Base-by-base conservation (phyloP, 2,329 filamentous ascomycete species). In the Zymoseptoria tritici region DNA sequence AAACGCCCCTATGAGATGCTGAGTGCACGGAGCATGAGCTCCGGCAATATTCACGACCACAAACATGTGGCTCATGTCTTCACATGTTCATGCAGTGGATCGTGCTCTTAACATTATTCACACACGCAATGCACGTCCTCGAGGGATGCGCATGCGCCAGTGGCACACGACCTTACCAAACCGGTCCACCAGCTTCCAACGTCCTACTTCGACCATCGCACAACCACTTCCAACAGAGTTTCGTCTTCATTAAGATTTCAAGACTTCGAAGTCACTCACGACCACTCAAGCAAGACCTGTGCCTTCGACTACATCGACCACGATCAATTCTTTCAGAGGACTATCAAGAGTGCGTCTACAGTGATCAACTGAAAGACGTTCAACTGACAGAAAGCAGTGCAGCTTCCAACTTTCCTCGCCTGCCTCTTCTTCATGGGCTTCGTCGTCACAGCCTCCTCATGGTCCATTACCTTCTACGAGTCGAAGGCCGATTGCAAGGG, bases 1-100 rank as follows among this genome's bases (percentile, higher is more conserved):
- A 86, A 61, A 77, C 78, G 22, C 84, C 84, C 21, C 66, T 85
- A 9, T 74, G 66, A 73, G 36, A n/a, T 16, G 36, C 4, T 2
- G 13, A n/a, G 5, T 2, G 36, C 36, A 46, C 6, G 13, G 4
- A 13, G 36, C 36, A n/a, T 46, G 36, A 16, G 7, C 21, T 46
- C 13, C 5, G 13, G 36, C 36, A n/a, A 46, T n/a, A 46, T 46
- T 16, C 13, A 46, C 36, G 36, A 46, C 36, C 36, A n/a, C 36
- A 46, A n/a, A 16, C 36, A 46, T 46, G 16, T 46, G 36, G 11
- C 36, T 46, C 5, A 46, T n/a, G 36, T n/a, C 16, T 46, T 13
- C 36, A 46, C 36, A 46, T 46, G 36, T 46, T 7, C 2, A 16
- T 46, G 11, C 13, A 13, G 4, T 6, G 16, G 9, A 42, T 16